phyloP scores from a whole-genome alignment of 2,329 filamentous ascomycete species.

The Colletotrichum sidae region DNA sequence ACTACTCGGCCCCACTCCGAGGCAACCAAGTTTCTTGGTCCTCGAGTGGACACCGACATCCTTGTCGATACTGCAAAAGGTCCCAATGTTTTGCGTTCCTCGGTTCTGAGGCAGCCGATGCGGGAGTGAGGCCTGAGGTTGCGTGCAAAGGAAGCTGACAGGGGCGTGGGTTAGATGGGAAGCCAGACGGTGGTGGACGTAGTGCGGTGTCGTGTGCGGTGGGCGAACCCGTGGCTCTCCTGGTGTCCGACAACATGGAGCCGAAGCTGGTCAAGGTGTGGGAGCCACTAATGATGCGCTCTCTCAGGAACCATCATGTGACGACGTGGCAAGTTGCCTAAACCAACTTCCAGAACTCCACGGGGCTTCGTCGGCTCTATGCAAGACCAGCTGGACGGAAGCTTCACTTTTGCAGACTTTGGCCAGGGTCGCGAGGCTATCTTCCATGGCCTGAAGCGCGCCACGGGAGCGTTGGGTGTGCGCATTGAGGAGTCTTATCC shows the following conservation, averaged over 20 bases:
- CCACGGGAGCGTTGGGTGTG: constrained; percentile 1
- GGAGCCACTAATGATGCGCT: constrained; percentile 12
- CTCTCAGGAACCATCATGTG: constrained; percentile 29
- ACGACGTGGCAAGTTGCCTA: constrained; percentile 25
- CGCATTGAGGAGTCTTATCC: neutral
- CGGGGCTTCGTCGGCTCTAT: constrained; percentile 10
- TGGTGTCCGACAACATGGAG: constrained; percentile 7
- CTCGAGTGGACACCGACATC: constrained; percentile 16
- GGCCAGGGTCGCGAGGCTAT: neutral
- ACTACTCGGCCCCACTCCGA: constrained; percentile 28
- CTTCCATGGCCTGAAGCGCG: neutral
- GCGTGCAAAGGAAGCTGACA: no score
- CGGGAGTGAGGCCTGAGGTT: constrained; percentile 3
- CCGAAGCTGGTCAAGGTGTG: neutral
- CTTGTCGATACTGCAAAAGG: neutral
- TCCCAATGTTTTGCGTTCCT: neutral
- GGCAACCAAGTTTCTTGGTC: constrained; percentile 25
- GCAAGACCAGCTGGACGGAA: neutral
- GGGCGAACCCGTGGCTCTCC: constrained; percentile 7
- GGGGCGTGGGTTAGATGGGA: neutral
- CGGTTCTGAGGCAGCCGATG: constrained; percentile 23
- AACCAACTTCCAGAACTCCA: constrained; percentile 10
- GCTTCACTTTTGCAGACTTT: constrained; percentile 6
- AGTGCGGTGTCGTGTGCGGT: neutral
- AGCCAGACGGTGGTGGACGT: no score